Evolutionary conservation across 1,139 yeast genomes (phyloP), one percentile per base, ranked within the genome.

Genomic region (Kodamaea fungicola): DNA sequence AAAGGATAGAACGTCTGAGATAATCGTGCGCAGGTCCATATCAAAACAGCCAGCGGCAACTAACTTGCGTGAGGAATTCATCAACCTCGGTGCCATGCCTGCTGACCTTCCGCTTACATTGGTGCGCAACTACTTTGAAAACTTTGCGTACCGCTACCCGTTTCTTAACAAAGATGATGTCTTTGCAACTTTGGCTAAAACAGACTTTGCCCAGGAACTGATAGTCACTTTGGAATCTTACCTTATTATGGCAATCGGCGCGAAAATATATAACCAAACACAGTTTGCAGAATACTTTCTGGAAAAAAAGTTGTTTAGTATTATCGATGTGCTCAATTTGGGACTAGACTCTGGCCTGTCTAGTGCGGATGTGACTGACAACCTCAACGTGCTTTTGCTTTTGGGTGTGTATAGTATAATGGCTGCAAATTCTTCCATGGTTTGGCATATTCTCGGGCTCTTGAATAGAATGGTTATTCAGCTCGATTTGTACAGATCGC

Each of bases 181-280:
- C 31, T 28, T 59, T 34, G 41, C 37, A 7, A 49, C 49, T 23
- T 49, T 68, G 35, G 43, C 47, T 4, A 45, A 48, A 8, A 52
- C 64, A 13, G 59, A 65, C 33, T 69, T 70, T 42, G 41, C 47
- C 12, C 52, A 53, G 31, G 75, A 70, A 42, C 52, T 66, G 9
- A 64, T 70, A 33, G 59, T 70, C 12, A 62, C 61, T 42, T 50
- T 68, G 38, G 71, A 67, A 42, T 47, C 62, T 12, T 70, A 67
- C 47, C 46, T 70, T 38, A 49, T 70, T 21, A 49, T 70, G 55
- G 59, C 68, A 38, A 63, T 67, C 23, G 76, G 76, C 3, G 63
- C 73, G 42, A 45, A 66, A 13, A 51, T 68, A 4, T 55, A 59
- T 41, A 74, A 69, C 44, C 47, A 55, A 4, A 38, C 42, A 7